Conservation (phyloP, 2,329 filamentous ascomycete genomes). For the Blumeriella jaapii region DNA sequence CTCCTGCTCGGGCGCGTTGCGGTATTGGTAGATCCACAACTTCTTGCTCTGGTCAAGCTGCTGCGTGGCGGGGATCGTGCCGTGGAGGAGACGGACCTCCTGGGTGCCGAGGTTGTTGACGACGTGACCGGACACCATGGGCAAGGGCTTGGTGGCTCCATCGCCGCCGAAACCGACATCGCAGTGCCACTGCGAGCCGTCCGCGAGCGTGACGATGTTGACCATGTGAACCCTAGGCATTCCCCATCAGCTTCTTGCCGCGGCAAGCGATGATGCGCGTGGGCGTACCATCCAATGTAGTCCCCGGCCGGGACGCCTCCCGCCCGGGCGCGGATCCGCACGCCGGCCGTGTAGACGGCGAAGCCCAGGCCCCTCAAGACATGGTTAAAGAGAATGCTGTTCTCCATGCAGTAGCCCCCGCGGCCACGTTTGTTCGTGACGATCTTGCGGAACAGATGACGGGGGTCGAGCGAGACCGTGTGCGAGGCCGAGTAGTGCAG, state of each 20-base stretch:
- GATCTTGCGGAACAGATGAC: slow-evolving; percentile 22
- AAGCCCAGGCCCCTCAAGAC: slow-evolving; percentile 41
- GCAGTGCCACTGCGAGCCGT: slow-evolving; percentile 36
- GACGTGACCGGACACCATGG: slow-evolving; percentile 32
- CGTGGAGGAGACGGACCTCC: slow-evolving; percentile 41
- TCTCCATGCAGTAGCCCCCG: slow-evolving; percentile 53
- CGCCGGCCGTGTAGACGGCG: slow-evolving; percentile 41
- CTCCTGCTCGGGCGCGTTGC: slow-evolving; percentile 33
- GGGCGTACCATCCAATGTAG: slow-evolving; percentile 22
- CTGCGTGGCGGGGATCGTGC: slow-evolving; percentile 32
- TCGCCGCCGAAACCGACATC: slow-evolving; percentile 57
- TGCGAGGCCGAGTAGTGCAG: slow-evolving; percentile 20
- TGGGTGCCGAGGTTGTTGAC: slow-evolving; percentile 38
- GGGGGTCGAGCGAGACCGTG: slow-evolving; percentile 16
- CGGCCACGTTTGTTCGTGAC: slow-evolving; percentile 25
- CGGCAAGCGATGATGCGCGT: too few relatives aligned
- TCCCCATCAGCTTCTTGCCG: too few relatives aligned
- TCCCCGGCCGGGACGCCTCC: slow-evolving; percentile 17
- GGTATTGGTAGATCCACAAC: slow-evolving; percentile 54
- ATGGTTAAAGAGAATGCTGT: slow-evolving; percentile 41
- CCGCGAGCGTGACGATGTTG: slow-evolving; percentile 44
- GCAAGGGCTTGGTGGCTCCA: slow-evolving; percentile 45
- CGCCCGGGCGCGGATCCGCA: slow-evolving; percentile 18
- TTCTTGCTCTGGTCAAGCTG: slow-evolving; percentile 34
- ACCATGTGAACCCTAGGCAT: slow-evolving; percentile 45